These are phyloP conservation scores for Diaporthe sp. DNA, from an alignment of 2,329 filamentous ascomycete species.

Conservation along the genomic window DNA sequence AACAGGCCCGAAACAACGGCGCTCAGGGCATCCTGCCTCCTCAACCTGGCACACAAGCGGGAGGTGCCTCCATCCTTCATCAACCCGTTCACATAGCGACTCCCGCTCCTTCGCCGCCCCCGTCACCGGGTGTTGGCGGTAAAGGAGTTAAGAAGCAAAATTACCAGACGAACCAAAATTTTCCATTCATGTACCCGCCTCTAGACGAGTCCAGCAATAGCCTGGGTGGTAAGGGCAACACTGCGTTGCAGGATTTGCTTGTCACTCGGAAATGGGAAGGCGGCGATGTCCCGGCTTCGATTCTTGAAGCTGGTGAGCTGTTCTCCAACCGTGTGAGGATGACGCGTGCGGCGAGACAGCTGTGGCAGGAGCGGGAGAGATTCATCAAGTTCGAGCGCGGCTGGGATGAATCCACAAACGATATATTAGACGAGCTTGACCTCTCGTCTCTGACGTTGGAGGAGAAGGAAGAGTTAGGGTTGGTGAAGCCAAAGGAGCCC, in stretches of 20 bases:
- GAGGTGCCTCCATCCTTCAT: conserved; percentile 85
- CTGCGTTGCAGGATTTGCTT: conserved; percentile 82
- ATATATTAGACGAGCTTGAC: conserved; percentile 57
- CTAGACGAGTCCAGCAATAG: conserved; percentile 90
- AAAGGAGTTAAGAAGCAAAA: conserved; percentile 99
- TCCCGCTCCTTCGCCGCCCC: conserved; percentile 93
- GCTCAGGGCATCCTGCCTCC: conserved; percentile 73
- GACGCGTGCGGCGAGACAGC: conserved; percentile 89
- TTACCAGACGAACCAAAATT: conserved; percentile 99
- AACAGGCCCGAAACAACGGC: conserved; percentile 73
- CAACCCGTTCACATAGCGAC: conserved; percentile 99
- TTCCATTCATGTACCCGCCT: conserved; percentile 97
- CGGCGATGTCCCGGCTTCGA: conserved; percentile 93
- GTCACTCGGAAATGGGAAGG: conserved; percentile 92
- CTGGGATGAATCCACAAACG: conserved; percentile 74
- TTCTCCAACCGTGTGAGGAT: conserved; percentile 93
- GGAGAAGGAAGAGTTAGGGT: conserved; percentile 63
- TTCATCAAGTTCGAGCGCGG: conserved; percentile 95
- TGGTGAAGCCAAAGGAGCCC: conserved; percentile 58
- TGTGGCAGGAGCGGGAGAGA: conserved; percentile 93
- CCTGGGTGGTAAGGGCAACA: conserved; percentile 88
- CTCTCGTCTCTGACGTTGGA: conserved; percentile 54
- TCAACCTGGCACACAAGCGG: conserved; percentile 67
- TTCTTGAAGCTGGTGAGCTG: conserved; percentile 92
- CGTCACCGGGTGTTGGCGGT: conserved; percentile 86